Evolutionary conservation across 495 filamentous ascomycete genomes (phyloP).

Genomic region (Podospora pseudocomata): DNA sequence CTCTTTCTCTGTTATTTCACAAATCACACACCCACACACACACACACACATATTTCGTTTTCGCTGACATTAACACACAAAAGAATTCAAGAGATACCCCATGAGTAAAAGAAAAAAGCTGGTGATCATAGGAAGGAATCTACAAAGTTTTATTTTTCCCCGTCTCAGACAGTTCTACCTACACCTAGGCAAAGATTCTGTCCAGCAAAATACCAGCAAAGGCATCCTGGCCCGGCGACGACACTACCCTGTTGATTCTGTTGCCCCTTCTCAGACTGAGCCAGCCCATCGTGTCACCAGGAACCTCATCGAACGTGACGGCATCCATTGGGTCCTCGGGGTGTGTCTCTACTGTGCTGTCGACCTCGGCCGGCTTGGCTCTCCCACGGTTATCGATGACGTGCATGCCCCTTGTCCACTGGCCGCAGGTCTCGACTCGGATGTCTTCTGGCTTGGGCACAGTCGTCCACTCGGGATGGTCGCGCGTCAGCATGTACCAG

Average conservation of each 20-base stretch:
- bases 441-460: conserved; percentile 62
- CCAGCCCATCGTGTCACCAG: conserved; percentile 70
- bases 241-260: conserved; percentile 66
- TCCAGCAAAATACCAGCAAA: conserved; percentile 50
- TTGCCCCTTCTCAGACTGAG: conserved; percentile 67
- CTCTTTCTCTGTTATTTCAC: background rate
- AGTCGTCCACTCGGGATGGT: conserved; percentile 49
- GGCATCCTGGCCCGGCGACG: conserved; percentile 51
- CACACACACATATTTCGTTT: background rate
- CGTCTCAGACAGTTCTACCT: conserved; percentile 14
- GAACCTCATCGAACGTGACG: conserved; percentile 34
- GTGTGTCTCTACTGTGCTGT: conserved; percentile 43
- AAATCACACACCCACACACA: background rate
- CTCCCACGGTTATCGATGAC: conserved; percentile 69
- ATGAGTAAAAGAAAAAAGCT: background rate
- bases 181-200: conserved; percentile 43
- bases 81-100: background rate
- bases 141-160: background rate
- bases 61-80: background rate
- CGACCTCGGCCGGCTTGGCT: conserved; percentile 53
- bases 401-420: conserved; percentile 93
- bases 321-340: conserved; percentile 32
- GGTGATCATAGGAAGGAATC: background rate
- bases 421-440: conserved; percentile 78
- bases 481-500: conserved; percentile 73